Evolutionary conservation across 345 rosid species (phyloP).

Genomic region (Sisymbrium altissimum): DNA sequence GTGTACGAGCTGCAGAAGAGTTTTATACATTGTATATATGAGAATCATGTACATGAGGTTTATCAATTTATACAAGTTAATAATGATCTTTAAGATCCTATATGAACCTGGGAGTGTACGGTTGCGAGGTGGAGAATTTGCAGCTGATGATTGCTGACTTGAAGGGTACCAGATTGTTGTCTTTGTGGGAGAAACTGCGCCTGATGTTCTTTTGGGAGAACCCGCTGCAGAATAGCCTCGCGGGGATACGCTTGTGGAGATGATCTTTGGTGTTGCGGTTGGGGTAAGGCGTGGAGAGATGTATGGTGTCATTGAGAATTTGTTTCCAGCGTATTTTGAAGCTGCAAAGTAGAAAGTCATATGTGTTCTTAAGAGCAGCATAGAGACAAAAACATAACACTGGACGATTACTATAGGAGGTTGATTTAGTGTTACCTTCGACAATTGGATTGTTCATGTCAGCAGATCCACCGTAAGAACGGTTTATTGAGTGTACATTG

Average conservation of each 20-base stretch:
- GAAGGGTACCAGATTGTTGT: conserved; percentile 69
- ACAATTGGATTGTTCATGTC: conserved; percentile 43
- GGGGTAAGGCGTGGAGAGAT: conserved; percentile 82
- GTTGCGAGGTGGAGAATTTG: conserved; percentile 86
- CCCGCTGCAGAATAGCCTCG: conserved; percentile 69
- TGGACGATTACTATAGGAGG: neutral
- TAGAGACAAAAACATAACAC: neutral
- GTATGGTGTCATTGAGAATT: conserved; percentile 75
- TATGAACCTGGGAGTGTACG: conserved; percentile 65
- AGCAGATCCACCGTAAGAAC: conserved; percentile 39
- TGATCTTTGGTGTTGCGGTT: conserved; percentile 76
- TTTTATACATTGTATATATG: neutral
- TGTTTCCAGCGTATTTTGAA: conserved; percentile 51
- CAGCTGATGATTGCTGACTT: conserved; percentile 96
- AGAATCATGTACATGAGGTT: neutral
- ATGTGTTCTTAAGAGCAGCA: neutral
- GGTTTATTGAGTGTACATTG: conserved; percentile 38
- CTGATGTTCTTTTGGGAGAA: conserved; percentile 71
- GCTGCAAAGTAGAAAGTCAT: conserved; percentile 30
- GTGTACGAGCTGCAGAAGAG: conserved; percentile 44
- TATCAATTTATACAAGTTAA: neutral
- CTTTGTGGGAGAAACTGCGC: conserved; percentile 63
- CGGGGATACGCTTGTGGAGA: conserved; percentile 68
- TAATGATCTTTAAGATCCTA: neutral
- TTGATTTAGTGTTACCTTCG: conserved; percentile 48